phyloP scores from a whole-genome alignment of 805 yeast genomes.

The Saccharomycopsis synnaedendra region DNA sequence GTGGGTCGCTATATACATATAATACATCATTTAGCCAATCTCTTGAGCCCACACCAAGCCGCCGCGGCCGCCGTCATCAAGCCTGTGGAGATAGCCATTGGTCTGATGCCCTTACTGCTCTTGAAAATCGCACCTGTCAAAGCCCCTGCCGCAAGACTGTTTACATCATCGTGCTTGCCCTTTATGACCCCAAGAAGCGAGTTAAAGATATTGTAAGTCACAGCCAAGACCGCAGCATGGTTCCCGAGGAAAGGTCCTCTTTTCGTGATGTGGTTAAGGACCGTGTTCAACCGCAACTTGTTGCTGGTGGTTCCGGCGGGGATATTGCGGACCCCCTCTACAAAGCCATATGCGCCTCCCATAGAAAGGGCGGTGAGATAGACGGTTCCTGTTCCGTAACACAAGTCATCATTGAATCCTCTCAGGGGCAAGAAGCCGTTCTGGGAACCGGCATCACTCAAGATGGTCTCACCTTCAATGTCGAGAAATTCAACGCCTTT shows the following conservation, averaged over 20 bases:
- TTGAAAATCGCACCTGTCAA: slow-evolving; percentile 86
- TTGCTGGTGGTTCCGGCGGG: slow-evolving; percentile 61
- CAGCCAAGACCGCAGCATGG: slow-evolving; percentile 87
- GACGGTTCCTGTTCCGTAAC: slow-evolving; percentile 96
- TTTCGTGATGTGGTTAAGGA: slow-evolving; percentile 84
- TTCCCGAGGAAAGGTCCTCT: slow-evolving; percentile 96
- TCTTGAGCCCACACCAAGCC: slow-evolving; percentile 81
- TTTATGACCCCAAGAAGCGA: slow-evolving; percentile 68
- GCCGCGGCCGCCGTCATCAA: slow-evolving; percentile 86
- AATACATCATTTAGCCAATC: slow-evolving; percentile 9
- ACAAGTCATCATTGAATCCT: slow-evolving; percentile 94
- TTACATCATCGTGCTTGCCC: slow-evolving; percentile 80
- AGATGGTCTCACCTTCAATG: slow-evolving; percentile 72
- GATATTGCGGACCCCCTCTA: slow-evolving; percentile 72
- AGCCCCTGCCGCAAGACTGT: slow-evolving; percentile 84
- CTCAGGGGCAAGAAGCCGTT: slow-evolving; percentile 82
- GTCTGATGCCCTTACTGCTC: slow-evolving; percentile 73
- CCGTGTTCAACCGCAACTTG: slow-evolving; percentile 76
- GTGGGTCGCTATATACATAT: not conserved
- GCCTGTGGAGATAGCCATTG: slow-evolving; percentile 79
- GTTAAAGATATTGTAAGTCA: slow-evolving; percentile 78
- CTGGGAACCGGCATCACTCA: slow-evolving; percentile 74
- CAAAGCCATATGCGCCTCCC: slow-evolving; percentile 84
- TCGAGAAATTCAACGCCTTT: slow-evolving; percentile 84
- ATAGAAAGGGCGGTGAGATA: slow-evolving; percentile 76